Percentiles rank a stretch among this genome's conserved stretches.
These are phyloP conservation scores for Oryza australiensis DNA, from an alignment of 176 grass and related monocot genomes.

Conservation along the genomic window DNA sequence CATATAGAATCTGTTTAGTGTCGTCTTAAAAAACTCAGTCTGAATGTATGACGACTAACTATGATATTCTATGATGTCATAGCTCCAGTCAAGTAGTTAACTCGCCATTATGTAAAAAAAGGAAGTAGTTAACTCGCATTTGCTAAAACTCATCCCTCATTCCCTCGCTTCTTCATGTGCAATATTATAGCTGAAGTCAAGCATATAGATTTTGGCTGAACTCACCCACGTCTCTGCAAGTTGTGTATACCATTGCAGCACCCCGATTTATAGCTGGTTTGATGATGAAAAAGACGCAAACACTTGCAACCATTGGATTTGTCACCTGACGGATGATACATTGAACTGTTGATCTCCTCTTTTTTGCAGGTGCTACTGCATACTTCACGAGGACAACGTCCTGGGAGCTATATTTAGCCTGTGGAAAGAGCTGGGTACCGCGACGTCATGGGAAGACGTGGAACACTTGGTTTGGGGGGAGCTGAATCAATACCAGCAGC, in stretches of 20 bases:
- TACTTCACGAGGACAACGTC: slow-evolving; percentile 89
- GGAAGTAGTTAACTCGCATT: background rate
- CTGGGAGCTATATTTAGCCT: slow-evolving; percentile 87
- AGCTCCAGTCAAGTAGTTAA: background rate
- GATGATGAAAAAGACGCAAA: background rate
- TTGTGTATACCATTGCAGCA: background rate
- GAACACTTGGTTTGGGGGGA: slow-evolving; percentile 78
- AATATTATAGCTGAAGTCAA: background rate
- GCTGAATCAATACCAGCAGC: slow-evolving; percentile 65
- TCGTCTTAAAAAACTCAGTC: background rate
- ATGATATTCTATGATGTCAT: background rate
- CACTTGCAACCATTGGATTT: background rate
- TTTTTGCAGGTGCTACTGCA: slow-evolving; percentile 79
- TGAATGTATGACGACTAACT: background rate
- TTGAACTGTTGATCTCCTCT: background rate
- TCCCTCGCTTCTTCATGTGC: background rate
- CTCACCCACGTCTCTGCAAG: background rate
- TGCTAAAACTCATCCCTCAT: background rate
- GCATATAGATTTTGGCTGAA: background rate
- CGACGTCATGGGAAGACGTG: slow-evolving; percentile 70
- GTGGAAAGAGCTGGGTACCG: slow-evolving; percentile 70
- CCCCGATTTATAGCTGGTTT: background rate
- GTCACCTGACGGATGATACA: background rate
- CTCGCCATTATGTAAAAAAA: too few relatives aligned
- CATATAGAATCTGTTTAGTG: background rate